Evolutionary conservation across 495 filamentous ascomycete species (phyloP).

Genomic region (Durotheca rogersii): DNA sequence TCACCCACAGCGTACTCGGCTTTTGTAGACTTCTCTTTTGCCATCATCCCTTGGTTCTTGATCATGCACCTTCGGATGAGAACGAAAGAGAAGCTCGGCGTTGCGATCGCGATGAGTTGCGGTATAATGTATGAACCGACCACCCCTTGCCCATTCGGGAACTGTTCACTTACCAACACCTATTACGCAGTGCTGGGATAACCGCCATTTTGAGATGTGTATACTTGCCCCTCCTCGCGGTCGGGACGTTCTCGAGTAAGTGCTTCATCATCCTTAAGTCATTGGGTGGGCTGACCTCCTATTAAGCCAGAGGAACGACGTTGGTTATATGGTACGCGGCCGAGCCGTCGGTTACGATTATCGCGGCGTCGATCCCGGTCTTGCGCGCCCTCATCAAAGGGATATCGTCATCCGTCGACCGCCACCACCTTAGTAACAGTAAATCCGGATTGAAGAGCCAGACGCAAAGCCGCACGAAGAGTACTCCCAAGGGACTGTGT

Average conservation of each 20-base stretch:
- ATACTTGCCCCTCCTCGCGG: conserved; percentile 20
- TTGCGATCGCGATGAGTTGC: conserved; percentile 43
- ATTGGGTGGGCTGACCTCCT: background rate
- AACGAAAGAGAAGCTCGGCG: conserved; percentile 37
- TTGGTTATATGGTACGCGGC: conserved; percentile 39
- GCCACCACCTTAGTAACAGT: conserved; percentile 16
- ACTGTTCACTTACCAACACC: conserved; percentile 5
- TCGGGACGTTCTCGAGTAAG: conserved; percentile 26
- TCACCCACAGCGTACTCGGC: conserved; percentile 34
- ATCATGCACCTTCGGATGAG: conserved; percentile 41
- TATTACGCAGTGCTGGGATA: conserved; percentile 21
- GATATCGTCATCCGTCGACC: conserved; percentile 21
- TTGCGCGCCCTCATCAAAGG: conserved; percentile 39
- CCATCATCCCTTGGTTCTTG: conserved; percentile 37
- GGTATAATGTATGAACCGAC: conserved; percentile 38
- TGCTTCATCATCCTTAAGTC: background rate
- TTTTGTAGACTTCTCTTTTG: conserved; percentile 40
- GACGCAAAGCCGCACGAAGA: conserved; percentile 2
- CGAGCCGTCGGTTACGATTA: conserved; percentile 39
- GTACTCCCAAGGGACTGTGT: conserved; percentile 11
- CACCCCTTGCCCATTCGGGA: background rate
- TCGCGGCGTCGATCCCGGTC: conserved; percentile 42
- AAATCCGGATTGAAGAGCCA: conserved; percentile 22
- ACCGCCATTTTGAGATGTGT: conserved; percentile 26
- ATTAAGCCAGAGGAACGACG: conserved; percentile 21